Evolutionary conservation across 495 filamentous ascomycete genomes (phyloP).

Genomic region (Hyaloscypha variabilis): DNA sequence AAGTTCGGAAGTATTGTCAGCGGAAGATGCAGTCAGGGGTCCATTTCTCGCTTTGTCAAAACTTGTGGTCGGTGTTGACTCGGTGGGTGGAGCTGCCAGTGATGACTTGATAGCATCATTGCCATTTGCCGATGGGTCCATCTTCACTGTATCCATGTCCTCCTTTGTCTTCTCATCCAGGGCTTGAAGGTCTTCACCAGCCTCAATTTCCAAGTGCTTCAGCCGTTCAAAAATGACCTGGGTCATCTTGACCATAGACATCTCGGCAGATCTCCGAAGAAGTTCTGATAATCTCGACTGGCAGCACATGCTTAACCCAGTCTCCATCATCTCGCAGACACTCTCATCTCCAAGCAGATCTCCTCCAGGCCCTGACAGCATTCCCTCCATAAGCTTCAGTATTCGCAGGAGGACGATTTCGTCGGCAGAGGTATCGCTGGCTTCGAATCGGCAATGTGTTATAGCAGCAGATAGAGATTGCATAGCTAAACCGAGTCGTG

Average conservation of each 20-base stretch:
- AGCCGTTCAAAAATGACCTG: constrained; percentile 94
- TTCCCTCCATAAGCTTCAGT: constrained; percentile 95
- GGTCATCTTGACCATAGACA: constrained; percentile 98
- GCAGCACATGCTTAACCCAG: constrained; percentile 95
- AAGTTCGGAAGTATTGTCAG: constrained; percentile 27
- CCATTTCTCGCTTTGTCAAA: constrained; percentile 26
- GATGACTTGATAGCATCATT: constrained; percentile 44
- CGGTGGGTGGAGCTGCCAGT: constrained; percentile 46
- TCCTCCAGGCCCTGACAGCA: constrained; percentile 91
- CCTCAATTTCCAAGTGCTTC: constrained; percentile 79
- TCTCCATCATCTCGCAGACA: constrained; percentile 99
- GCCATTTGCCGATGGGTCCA: constrained; percentile 86
- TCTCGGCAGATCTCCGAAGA: constrained; percentile 87
- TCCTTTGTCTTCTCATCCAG: constrained; percentile 63
- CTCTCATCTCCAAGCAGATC: constrained; percentile 93
- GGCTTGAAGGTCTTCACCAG: constrained; percentile 58
- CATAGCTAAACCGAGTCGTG: constrained; percentile 87
- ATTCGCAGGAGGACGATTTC: constrained; percentile 94
- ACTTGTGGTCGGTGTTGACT: constrained; percentile 32
- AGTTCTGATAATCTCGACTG: constrained; percentile 90
- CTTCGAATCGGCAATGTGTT: constrained; percentile 97
- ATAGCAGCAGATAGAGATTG: constrained; percentile 92
- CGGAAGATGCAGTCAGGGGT: constrained; percentile 19
- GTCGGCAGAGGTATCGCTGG: constrained; percentile 89
- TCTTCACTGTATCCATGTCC: constrained; percentile 76